Evolutionary conservation across 306 rosid genomes (phyloP).

Genomic region (Prunus mira): DNA sequence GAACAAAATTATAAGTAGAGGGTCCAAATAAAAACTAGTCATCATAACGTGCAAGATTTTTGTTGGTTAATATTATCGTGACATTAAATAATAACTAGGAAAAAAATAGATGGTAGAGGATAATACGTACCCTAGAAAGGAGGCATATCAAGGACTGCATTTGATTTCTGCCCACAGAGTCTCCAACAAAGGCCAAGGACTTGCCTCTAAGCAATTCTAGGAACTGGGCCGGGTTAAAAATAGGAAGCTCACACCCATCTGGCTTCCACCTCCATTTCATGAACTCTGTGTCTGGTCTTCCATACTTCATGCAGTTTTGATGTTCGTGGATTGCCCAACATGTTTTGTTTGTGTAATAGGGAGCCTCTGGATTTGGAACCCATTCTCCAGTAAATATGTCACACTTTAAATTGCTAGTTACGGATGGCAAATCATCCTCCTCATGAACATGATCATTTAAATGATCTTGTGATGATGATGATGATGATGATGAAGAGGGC

Average conservation of each 20-base stretch:
- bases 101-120: neutral
- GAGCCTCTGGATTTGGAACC: conserved; percentile 76
- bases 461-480: neutral
- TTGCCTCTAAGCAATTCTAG: conserved; percentile 68
- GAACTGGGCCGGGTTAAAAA: conserved; percentile 78
- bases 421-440: neutral
- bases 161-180: conserved; percentile 93
- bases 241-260: conserved; percentile 64
- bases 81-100: neutral
- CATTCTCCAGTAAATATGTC: conserved; percentile 83
- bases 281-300: conserved; percentile 70
- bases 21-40: neutral
- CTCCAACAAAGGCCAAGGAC: conserved; percentile 90
- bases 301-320: conserved; percentile 86
- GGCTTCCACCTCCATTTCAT: conserved; percentile 94
- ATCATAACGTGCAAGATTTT: neutral
- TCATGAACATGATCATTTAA: neutral
- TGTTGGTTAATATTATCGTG: neutral
- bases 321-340: conserved; percentile 94
- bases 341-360: conserved; percentile 65
- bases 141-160: conserved; percentile 80
- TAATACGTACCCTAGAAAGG: conserved; percentile 27
- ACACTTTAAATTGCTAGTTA: conserved; percentile 35
- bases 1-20: neutral
- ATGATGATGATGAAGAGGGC: neutral